Evolutionary conservation across 139 green algal species (phyloP).

Genomic region (Coccomyxa sp.): DNA sequence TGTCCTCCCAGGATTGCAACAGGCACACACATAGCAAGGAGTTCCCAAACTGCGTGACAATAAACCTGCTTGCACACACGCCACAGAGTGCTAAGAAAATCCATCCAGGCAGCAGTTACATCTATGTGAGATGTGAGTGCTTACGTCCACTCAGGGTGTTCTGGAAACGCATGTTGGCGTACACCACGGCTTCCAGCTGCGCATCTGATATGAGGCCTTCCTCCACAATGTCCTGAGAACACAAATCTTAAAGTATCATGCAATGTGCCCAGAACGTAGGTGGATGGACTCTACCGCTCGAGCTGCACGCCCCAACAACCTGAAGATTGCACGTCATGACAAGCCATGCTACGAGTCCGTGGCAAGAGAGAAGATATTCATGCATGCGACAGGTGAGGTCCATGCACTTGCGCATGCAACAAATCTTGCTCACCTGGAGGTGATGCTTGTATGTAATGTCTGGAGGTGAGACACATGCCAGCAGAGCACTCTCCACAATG

Average conservation of each 20-base stretch:
- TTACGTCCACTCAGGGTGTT: not conserved
- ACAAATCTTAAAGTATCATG: not conserved
- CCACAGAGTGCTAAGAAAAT: too few species aligned
- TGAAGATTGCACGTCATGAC: too few species aligned
- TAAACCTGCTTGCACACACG: too few species aligned
- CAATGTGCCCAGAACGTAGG: not conserved
- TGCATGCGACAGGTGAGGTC: too few species aligned
- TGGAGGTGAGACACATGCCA: slow-evolving; percentile 45
- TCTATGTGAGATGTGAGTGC: too few species aligned
- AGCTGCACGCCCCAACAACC: too few species aligned
- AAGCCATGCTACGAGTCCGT: too few species aligned
- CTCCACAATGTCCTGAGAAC: slow-evolving; percentile 28
- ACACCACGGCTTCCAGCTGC: slow-evolving; percentile 76
- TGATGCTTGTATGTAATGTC: slow-evolving; percentile 47
- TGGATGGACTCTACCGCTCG: too few species aligned
- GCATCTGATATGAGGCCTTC: slow-evolving; percentile 45
- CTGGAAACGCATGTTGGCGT: slow-evolving; percentile 66
- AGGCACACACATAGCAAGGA: too few species aligned
- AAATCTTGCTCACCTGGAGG: slow-evolving; percentile 24
- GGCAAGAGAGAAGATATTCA: not conserved
- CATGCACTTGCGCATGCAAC: not conserved
- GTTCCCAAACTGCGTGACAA: too few species aligned
- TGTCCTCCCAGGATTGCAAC: too few species aligned
- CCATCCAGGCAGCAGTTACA: too few species aligned
- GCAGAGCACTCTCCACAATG: slow-evolving; percentile 67